Evolutionary conservation across 1,139 yeast species (phyloP).

Genomic region (Saccharomyces hybrid): DNA sequence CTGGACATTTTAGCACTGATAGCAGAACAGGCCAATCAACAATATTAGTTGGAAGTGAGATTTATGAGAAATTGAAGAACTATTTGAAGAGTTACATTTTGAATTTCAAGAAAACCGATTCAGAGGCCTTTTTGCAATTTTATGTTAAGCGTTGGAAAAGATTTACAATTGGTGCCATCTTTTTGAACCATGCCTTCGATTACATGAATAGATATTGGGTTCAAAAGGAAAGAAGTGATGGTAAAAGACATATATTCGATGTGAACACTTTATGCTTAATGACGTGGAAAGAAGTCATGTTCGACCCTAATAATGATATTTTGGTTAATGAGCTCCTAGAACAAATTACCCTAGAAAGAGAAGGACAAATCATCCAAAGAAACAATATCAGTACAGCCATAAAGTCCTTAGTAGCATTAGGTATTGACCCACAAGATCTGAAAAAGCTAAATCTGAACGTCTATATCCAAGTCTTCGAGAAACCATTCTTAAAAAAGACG

Average conservation of each 20-base stretch:
- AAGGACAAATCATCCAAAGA: conserved; percentile 68
- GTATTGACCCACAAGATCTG: conserved; percentile 73
- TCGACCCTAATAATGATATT: conserved; percentile 52
- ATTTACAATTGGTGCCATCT: conserved; percentile 85
- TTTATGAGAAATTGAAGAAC: conserved; percentile 61
- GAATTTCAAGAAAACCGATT: conserved; percentile 39
- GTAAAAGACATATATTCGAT: conserved; percentile 85
- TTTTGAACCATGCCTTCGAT: conserved; percentile 87
- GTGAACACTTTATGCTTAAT: conserved; percentile 80
- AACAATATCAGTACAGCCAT: conserved; percentile 66
- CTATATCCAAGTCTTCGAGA: conserved; percentile 74
- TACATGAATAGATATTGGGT: conserved; percentile 98
- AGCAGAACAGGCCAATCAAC: conserved; percentile 33
- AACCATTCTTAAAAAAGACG: conserved; percentile 66
- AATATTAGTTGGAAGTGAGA: conserved; percentile 73
- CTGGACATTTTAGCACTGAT: conserved; percentile 35
- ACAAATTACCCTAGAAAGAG: conserved; percentile 70
- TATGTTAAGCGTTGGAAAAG: conserved; percentile 87
- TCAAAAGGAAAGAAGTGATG: conserved; percentile 90
- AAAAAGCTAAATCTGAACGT: conserved; percentile 79
- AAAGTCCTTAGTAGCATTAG: conserved; percentile 74
- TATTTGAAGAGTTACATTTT: conserved; percentile 60
- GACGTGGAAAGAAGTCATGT: conserved; percentile 83
- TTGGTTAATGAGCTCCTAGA: conserved; percentile 68
- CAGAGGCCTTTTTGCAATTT: conserved; percentile 71